These are phyloP conservation scores for Sordaria brevicollis DNA, from an alignment of 495 filamentous ascomycete species.

Conservation along the genomic window DNA sequence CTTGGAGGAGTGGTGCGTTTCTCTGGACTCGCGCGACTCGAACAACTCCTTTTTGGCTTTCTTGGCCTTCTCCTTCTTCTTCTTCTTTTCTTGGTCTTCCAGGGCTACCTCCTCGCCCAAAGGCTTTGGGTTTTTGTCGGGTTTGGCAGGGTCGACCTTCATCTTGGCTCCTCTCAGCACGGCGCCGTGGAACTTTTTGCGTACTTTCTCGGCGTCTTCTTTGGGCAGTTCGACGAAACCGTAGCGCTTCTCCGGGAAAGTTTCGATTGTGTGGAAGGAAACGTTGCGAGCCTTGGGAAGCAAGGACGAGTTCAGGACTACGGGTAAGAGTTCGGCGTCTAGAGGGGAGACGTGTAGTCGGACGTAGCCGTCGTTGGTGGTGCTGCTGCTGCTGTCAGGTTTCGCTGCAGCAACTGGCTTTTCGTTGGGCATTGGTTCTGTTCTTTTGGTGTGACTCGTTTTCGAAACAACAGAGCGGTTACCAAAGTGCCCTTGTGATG, in stretches of 20 bases:
- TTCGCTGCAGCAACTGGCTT: background rate
- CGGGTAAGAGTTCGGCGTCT: conserved; percentile 54
- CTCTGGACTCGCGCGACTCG: conserved; percentile 5
- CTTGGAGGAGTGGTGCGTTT: conserved; percentile 44
- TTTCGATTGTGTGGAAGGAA: conserved; percentile 72
- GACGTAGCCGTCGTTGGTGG: conserved; percentile 15
- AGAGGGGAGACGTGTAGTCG: conserved; percentile 82
- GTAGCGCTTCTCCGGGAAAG: conserved; percentile 83
- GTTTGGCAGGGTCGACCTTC: conserved; percentile 66
- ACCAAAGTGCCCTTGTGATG: background rate
- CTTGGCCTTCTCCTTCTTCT: conserved; percentile 27
- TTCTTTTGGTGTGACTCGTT: background rate
- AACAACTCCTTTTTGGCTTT: too few relatives aligned
- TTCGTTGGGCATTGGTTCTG: background rate
- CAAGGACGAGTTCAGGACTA: conserved; percentile 58
- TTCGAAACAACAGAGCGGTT: background rate
- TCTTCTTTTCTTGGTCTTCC: conserved; percentile 29
- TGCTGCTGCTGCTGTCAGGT: background rate
- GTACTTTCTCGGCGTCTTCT: conserved; percentile 76
- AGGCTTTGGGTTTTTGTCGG: conserved; percentile 29
- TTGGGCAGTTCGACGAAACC: conserved; percentile 76
- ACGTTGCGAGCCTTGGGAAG: conserved; percentile 59
- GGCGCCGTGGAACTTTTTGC: conserved; percentile 85
- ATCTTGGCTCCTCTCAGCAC: conserved; percentile 80
- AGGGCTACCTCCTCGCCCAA: conserved; percentile 20